These are phyloP conservation scores for Emergomyces pasteurianus DNA, from an alignment of 2,329 filamentous ascomycete genomes.

Conservation along the genomic window DNA sequence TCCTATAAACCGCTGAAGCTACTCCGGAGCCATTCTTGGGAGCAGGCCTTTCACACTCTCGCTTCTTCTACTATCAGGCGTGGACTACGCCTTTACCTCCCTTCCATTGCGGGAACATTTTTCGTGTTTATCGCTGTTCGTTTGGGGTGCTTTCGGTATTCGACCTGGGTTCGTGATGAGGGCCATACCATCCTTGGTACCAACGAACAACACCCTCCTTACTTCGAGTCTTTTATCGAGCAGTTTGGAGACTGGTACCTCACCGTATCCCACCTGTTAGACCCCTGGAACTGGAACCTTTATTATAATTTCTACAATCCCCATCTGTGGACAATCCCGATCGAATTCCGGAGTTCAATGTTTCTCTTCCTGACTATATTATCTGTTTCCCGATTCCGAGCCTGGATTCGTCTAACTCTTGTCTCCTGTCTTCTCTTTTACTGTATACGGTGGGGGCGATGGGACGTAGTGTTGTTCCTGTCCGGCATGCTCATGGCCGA, in stretches of 20 bases:
- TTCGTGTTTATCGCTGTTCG: constrained; percentile 31
- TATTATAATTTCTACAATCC: constrained; percentile 35
- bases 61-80: constrained; percentile 34
- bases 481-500: constrained; percentile 34
- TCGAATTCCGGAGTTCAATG: constrained; percentile 35
- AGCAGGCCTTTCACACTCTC: constrained; percentile 28
- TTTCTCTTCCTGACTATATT: constrained; percentile 32
- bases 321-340: constrained; percentile 37
- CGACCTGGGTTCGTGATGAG: constrained; percentile 22
- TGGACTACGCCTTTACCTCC: constrained; percentile 32
- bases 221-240: constrained; percentile 20
- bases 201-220: constrained; percentile 33
- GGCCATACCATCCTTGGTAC: constrained; percentile 28
- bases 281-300: constrained; percentile 28
- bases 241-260: constrained; percentile 28
- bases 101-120: constrained; percentile 25
- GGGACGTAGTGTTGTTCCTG: constrained; percentile 33
- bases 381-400: constrained; percentile 26
- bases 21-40: constrained; percentile 26
- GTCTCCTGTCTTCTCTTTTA: constrained; percentile 25
- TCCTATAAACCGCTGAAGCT: constrained; percentile 31
- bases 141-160: constrained; percentile 30
- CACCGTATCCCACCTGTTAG: constrained; percentile 23
- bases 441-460: constrained; percentile 32
- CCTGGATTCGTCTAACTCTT: constrained; percentile 22